Conservation (phyloP, 305 asterid species). For the Solanum chacoense region DNA sequence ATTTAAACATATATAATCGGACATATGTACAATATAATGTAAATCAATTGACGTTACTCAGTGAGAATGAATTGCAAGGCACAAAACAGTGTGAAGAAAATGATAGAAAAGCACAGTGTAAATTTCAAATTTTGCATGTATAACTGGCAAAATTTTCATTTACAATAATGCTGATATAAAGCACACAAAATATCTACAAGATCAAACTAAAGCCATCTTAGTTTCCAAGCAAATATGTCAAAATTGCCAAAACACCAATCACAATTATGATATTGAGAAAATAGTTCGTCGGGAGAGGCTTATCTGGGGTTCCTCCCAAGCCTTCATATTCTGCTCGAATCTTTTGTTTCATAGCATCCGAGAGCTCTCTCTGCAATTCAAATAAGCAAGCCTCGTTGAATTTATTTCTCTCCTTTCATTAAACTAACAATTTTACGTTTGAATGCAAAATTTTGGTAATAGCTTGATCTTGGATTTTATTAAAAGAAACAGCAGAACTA, state of each 20-base stretch:
- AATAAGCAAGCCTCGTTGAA: slow-evolving; percentile 37
- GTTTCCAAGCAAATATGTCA: slow-evolving; percentile 69
- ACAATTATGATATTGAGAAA: slow-evolving; percentile 78
- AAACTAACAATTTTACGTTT: slow-evolving; percentile 34
- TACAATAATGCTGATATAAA: neutral
- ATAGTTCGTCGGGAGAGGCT: slow-evolving; percentile 85
- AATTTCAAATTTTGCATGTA: neutral
- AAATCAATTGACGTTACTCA: neutral
- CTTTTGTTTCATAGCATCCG: slow-evolving; percentile 87
- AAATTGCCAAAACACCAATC: slow-evolving; percentile 67
- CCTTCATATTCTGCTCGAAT: slow-evolving; percentile 83
- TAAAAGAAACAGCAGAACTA: slow-evolving; percentile 41
- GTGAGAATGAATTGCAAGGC: neutral
- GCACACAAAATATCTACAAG: neutral
- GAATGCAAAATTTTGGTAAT: slow-evolving; percentile 35
- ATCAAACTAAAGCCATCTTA: slow-evolving; percentile 12
- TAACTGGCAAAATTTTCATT: neutral
- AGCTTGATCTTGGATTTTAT: slow-evolving; percentile 45
- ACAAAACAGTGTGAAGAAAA: neutral
- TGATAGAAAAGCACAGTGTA: neutral
- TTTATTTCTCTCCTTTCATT: slow-evolving; percentile 32
- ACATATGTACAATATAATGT: neutral
- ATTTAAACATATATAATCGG: neutral
- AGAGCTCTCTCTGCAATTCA: slow-evolving; percentile 91
- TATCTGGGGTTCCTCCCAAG: slow-evolving; percentile 87